These are phyloP conservation scores for Solanum appendiculatum DNA, from an alignment of 257 asterid species.

Conservation along the genomic window DNA sequence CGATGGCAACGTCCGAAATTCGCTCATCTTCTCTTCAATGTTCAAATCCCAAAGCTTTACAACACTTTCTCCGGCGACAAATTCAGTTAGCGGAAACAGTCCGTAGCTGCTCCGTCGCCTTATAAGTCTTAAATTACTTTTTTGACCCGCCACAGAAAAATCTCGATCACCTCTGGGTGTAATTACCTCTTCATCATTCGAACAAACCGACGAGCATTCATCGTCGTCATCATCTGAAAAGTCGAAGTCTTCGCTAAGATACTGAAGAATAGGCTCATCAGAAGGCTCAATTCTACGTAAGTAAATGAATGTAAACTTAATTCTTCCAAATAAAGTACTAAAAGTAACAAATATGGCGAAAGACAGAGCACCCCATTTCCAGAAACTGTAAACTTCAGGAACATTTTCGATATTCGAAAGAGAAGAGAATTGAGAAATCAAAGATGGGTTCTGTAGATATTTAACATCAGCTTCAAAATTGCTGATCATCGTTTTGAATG, in stretches of 20 bases:
- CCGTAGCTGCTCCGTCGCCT: slow-evolving; percentile 17
- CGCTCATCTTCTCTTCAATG: slow-evolving; percentile 1
- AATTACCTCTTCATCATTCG: slow-evolving; percentile 16
- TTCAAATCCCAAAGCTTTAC: slow-evolving; percentile 78
- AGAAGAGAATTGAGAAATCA: slow-evolving; percentile 29
- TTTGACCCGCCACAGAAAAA: slow-evolving; percentile 32
- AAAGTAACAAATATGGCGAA: slow-evolving; percentile 61
- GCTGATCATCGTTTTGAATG: slow-evolving; percentile 28
- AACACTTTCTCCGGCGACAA: slow-evolving; percentile 48
- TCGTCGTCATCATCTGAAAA: slow-evolving; percentile 46
- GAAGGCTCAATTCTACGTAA: slow-evolving; percentile 41
- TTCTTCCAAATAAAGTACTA: slow-evolving; percentile 40
- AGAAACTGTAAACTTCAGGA: slow-evolving; percentile 30
- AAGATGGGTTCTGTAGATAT: slow-evolving; percentile 57
- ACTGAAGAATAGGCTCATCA: slow-evolving; percentile 18
- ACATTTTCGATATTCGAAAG: slow-evolving; percentile 16
- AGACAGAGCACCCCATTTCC: slow-evolving; percentile 90
- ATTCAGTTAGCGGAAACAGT: slow-evolving; percentile 30
- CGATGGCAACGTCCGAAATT: neutral
- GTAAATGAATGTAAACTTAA: slow-evolving; percentile 40
- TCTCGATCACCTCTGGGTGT: slow-evolving; percentile 20
- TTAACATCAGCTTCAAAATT: slow-evolving; percentile 70
- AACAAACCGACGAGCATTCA: slow-evolving; percentile 28
- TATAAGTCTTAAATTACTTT: slow-evolving; percentile 25
- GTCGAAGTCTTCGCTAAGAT: slow-evolving; percentile 32